phyloP scores from a whole-genome alignment of 2,329 filamentous ascomycete genomes.

The Penicillium expansum region DNA sequence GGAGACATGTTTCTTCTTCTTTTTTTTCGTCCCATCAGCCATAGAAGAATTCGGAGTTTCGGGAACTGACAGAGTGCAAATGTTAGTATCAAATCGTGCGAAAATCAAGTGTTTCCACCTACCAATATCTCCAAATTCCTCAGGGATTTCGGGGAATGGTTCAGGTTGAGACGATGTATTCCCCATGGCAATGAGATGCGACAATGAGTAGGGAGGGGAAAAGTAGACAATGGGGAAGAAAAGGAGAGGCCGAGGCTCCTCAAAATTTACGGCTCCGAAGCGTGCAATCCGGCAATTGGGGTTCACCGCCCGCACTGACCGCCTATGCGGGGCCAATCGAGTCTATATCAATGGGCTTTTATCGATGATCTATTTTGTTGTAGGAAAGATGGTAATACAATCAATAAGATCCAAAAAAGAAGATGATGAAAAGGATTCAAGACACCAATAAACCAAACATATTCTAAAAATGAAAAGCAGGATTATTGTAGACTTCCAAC shows the following conservation, averaged over 20 bases:
- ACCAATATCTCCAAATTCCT: slow-evolving; percentile 1
- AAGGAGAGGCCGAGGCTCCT: neutral
- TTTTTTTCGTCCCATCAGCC: slow-evolving; percentile 1
- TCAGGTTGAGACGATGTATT: slow-evolving; percentile 4
- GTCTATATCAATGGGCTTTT: neutral
- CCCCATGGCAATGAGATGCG: neutral
- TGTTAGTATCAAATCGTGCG: neutral
- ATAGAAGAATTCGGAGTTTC: neutral
- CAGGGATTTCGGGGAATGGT: neutral
- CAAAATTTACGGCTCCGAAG: slow-evolving; percentile 3
- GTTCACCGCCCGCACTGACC: neutral
- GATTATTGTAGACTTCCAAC: neutral
- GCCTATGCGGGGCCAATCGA: neutral
- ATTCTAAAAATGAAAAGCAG: neutral
- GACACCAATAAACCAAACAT: neutral
- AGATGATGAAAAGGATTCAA: neutral
- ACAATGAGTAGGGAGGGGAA: neutral
- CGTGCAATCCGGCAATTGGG: neutral
- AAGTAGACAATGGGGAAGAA: neutral
- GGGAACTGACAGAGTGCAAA: slow-evolving; percentile 3
- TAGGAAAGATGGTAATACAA: neutral
- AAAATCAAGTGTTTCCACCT: neutral
- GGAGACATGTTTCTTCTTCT: slow-evolving; percentile 7
- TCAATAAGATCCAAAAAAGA: neutral
- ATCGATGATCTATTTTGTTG: neutral